phyloP scores from a whole-genome alignment of 257 asterid species.

The Nicotiana sylvestris region DNA sequence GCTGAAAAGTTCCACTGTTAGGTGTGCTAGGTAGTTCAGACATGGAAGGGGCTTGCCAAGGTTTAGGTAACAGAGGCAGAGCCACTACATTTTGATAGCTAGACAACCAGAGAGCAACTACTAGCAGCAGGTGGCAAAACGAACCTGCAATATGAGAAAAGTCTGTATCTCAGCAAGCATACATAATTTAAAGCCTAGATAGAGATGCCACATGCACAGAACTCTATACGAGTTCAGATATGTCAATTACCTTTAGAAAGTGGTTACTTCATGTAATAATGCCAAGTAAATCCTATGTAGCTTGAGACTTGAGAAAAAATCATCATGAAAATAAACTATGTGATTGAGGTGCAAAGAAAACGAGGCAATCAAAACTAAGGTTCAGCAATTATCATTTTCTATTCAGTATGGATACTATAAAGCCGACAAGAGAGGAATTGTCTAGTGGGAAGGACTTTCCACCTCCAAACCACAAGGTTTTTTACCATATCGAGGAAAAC shows the following conservation, averaged over 20 bases:
- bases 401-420: neutral
- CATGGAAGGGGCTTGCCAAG: constrained; percentile 36
- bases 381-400: neutral
- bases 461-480: neutral
- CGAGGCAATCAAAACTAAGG: neutral
- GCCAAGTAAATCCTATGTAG: neutral
- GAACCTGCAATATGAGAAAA: constrained; percentile 49
- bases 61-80: constrained; percentile 30
- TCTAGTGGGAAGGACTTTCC: neutral
- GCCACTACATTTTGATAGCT: constrained; percentile 51
- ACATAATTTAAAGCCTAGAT: neutral
- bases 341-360: neutral
- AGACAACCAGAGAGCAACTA: constrained; percentile 61
- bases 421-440: neutral
- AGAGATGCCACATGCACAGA: neutral
- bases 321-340: neutral
- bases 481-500: neutral
- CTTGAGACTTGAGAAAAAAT: neutral
- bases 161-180: neutral
- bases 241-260: neutral
- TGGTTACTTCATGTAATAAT: neutral
- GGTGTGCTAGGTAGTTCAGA: constrained; percentile 66
- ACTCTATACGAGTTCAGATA: neutral
- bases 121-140: constrained; percentile 50
- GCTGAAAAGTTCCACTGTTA: constrained; percentile 64